Conservation (phyloP, 208 protist species). For the Wallacemonas sp. region DNA sequence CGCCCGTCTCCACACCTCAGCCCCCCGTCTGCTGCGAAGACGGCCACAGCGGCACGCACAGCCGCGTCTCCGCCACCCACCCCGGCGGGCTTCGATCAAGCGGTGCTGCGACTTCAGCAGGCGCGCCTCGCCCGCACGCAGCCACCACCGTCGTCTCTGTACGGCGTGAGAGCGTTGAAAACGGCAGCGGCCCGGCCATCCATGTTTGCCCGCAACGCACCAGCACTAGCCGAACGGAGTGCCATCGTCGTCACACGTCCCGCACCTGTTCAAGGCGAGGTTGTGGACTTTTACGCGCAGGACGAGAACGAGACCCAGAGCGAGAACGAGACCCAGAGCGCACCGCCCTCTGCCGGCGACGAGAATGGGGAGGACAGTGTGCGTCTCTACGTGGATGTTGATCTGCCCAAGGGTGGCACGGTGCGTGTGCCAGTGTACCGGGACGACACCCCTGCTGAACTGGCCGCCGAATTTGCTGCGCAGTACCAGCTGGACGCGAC, state of each 20-base stretch:
- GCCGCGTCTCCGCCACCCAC: slow-evolving; percentile 3
- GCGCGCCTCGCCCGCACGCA: slow-evolving; percentile 6
- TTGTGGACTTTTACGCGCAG: slow-evolving; percentile 30
- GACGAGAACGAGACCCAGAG: slow-evolving; percentile 5
- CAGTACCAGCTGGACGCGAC: slow-evolving; percentile 31
- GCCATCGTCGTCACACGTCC: too few relatives aligned
- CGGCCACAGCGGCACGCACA: background rate
- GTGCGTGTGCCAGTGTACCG: slow-evolving; percentile 46
- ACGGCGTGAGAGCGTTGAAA: background rate
- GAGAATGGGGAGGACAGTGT: slow-evolving; percentile 18
- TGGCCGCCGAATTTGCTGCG: slow-evolving; percentile 33
- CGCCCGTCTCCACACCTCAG: background rate
- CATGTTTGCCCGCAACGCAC: slow-evolving; percentile 5
- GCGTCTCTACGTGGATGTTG: slow-evolving; percentile 53
- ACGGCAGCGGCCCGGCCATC: background rate
- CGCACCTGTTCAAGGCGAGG: slow-evolving; percentile 15
- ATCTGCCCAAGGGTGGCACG: slow-evolving; percentile 36
- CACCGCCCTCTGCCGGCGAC: too few relatives aligned
- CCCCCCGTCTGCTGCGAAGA: background rate
- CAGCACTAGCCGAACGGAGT: too few relatives aligned
- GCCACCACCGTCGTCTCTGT: background rate
- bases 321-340: slow-evolving; percentile 10
- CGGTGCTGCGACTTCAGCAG: slow-evolving; percentile 52
- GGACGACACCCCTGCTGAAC: slow-evolving; percentile 31
- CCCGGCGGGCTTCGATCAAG: slow-evolving; percentile 41